These are phyloP conservation scores for Eucalyptus coolabah DNA, from an alignment of 345 rosid species.

Conservation along the genomic window DNA sequence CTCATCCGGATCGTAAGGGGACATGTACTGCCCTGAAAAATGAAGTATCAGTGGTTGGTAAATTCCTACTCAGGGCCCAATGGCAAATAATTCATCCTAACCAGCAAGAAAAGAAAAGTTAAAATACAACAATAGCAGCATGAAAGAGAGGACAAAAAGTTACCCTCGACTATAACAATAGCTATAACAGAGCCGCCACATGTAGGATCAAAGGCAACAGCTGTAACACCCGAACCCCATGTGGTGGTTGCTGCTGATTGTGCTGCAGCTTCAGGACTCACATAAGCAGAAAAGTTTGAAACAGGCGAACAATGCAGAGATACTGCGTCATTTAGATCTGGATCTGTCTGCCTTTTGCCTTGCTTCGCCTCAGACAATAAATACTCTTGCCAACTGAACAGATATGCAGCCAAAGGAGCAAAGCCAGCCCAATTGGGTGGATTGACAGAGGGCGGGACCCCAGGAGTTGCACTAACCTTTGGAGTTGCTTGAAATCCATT, in stretches of 20 bases:
- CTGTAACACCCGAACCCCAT: constrained; percentile 99
- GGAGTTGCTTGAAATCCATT: constrained; percentile 81
- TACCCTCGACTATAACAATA: constrained; percentile 98
- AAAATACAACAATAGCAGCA: not conserved
- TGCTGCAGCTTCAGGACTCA: constrained; percentile 97
- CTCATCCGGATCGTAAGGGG: constrained; percentile 99
- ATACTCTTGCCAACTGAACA: constrained; percentile 97
- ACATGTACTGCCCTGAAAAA: constrained; percentile 91
- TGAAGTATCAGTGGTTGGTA: not conserved
- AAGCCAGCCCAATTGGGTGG: constrained; percentile 96
- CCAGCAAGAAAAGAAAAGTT: not conserved
- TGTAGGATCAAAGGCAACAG: constrained; percentile 99
- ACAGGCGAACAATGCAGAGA: constrained; percentile 94
- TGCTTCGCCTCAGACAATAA: constrained; percentile 67
- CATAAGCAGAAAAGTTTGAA: constrained; percentile 97
- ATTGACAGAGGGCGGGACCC: constrained; percentile 77
- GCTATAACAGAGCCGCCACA: constrained; percentile 97
- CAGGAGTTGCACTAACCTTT: constrained; percentile 42
- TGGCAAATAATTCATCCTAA: not conserved
- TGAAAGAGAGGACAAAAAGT: not conserved
- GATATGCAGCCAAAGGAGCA: constrained; percentile 92
- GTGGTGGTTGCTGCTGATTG: constrained; percentile 98
- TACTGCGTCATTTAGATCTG: constrained; percentile 49
- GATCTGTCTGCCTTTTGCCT: constrained; percentile 57
- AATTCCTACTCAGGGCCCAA: not conserved